Percentiles rank a stretch among this genome's conserved stretches.
Conservation (phyloP, 2,329 filamentous ascomycete species). For the Ceratocystis albifundus region DNA sequence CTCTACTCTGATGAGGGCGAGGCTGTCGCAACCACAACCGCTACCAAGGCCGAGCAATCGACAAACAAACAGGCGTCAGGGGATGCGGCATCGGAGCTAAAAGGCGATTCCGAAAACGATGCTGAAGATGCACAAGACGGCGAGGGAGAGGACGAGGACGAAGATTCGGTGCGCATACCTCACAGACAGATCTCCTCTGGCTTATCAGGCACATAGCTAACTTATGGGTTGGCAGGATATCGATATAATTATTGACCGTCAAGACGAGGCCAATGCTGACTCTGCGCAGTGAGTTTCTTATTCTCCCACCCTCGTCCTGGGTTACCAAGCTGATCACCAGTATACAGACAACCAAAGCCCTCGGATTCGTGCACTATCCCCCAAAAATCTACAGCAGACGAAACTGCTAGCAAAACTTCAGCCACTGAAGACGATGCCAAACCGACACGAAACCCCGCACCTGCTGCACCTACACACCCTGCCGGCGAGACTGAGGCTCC, state of each 20-base stretch:
- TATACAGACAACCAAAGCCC: slow-evolving; percentile 46
- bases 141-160: slow-evolving; percentile 48
- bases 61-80: slow-evolving; percentile 1
- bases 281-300: slow-evolving; percentile 42
- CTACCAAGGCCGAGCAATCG: slow-evolving; percentile 24
- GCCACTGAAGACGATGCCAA: slow-evolving; percentile 9
- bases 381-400: slow-evolving; percentile 44
- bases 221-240: slow-evolving; percentile 41
- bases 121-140: slow-evolving; percentile 50
- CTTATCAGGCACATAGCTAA: slow-evolving; percentile 8
- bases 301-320: not conserved
- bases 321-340: not conserved
- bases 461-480: slow-evolving; percentile 31
- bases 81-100: not conserved
- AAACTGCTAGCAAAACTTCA: slow-evolving; percentile 36
- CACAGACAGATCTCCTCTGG: not conserved
- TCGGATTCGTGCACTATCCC: slow-evolving; percentile 56
- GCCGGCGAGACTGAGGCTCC: slow-evolving; percentile 29
- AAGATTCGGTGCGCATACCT: slow-evolving; percentile 26
- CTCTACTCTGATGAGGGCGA: slow-evolving; percentile 47
- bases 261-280: slow-evolving; percentile 50
- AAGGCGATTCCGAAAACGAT: slow-evolving; percentile 38
- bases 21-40: slow-evolving; percentile 36
- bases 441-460: slow-evolving; percentile 29
- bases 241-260: slow-evolving; percentile 56